Percentiles rank a stretch among this genome's conserved stretches.
Evolutionary conservation across 2,329 filamentous ascomycete species (phyloP).

Genomic region (Penicillium sp.): DNA sequence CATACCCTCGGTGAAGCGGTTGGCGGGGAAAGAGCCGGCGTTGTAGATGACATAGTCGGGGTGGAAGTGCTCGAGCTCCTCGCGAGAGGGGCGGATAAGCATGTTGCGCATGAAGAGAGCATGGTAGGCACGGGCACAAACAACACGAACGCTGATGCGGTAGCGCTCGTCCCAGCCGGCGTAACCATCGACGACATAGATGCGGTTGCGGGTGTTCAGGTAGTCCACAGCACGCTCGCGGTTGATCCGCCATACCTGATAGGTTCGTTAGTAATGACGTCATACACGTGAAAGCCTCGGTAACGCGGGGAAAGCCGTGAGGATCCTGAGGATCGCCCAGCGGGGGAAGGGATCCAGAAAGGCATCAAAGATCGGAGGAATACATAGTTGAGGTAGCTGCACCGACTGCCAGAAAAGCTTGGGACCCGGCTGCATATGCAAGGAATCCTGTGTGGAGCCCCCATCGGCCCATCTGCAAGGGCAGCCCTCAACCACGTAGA

Average conservation of each 20-base stretch:
- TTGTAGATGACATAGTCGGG: slow-evolving; percentile 99
- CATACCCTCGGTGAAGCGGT: slow-evolving; percentile 97
- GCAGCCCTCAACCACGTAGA: slow-evolving; percentile 13
- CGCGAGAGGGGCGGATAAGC: slow-evolving; percentile 88
- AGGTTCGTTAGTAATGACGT: slow-evolving; percentile 31
- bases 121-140: slow-evolving; percentile 98
- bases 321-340: too few species aligned
- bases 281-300: slow-evolving; percentile 27
- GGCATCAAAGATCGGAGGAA: not conserved
- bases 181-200: slow-evolving; percentile 97
- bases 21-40: slow-evolving; percentile 95
- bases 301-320: slow-evolving; percentile 15
- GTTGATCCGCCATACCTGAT: slow-evolving; percentile 98
- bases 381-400: not conserved
- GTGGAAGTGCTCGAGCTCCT: slow-evolving; percentile 96
- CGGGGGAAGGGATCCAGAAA: not conserved
- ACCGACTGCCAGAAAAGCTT: slow-evolving; percentile 27
- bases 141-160: slow-evolving; percentile 93
- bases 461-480: slow-evolving; percentile 21
- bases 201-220: slow-evolving; percentile 96
- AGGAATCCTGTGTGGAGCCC: slow-evolving; percentile 22
- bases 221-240: slow-evolving; percentile 98
- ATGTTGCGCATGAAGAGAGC: slow-evolving; percentile 99
- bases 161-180: slow-evolving; percentile 99
- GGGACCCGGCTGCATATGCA: slow-evolving; percentile 24